Base-by-base conservation (phyloP, 306 rosid genomes). In the Citrullus colocynthis region DNA sequence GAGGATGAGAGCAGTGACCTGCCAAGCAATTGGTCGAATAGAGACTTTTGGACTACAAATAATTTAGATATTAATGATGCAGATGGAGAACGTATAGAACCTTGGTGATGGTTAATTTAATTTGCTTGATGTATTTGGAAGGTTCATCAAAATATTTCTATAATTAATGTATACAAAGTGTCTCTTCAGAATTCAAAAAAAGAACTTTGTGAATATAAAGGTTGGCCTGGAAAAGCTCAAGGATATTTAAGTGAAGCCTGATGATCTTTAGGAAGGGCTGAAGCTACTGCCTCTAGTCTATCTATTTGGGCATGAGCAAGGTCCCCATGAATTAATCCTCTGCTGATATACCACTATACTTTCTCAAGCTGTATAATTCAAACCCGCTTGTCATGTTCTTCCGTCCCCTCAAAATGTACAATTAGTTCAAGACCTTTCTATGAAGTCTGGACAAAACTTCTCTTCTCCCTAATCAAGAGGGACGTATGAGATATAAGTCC, bases 81-180 rank as follows among this genome's bases (percentile, higher is more conserved):
- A 58, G 86, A 85, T 61, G 86, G n/a, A 74, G 86, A 34, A 73
- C 80, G 72, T 12, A 59, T 60, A 70, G 86, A 91, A 74, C 96
- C 96, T 65, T 94, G 98, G 97, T 94, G 91, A 88, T 42, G 51
- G 77, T 84, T 74, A 79, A 48, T 65, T n/a, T 76, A 21, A 21
- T 17, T 44, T 58, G 44, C 12, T 77, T 57, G 39, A 41, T 37
- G 55, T 58, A 32, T 57, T 21, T 11, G 56, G 72, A 44, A 60
- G 64, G 48, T 1, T 2, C 21, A 18, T 36, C 5, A 3, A 72
- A 57, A 18, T 18, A 39, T 21, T 5, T 44, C 58, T 71, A 71
- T 45, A 5, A 9, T 51, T 18, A 14, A 73, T 6, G 9, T 3
- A 51, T 24, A 30, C 63, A 30, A 30, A 52, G 78, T 34, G 62